Evolutionary conservation across 2,329 filamentous ascomycete species (phyloP).

Genomic region (Aspergillus quadrilineatus): DNA sequence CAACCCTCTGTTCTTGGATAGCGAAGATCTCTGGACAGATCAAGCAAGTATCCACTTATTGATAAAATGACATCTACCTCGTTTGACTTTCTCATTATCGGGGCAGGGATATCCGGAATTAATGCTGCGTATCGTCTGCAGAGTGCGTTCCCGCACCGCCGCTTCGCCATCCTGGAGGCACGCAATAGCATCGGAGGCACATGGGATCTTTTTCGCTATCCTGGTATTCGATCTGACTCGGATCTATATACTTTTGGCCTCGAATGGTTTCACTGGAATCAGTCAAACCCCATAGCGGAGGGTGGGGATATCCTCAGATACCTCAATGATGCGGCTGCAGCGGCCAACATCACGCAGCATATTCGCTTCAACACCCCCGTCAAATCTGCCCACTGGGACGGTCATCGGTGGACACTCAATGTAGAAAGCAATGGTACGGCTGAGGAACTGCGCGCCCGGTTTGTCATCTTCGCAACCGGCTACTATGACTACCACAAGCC

Average conservation of each 20-base stretch:
- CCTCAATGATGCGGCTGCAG: conserved; percentile 42
- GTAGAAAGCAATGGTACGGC: no score
- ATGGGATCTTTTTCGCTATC: conserved; percentile 75
- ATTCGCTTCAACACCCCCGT: conserved; percentile 30
- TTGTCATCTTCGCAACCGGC: conserved; percentile 59
- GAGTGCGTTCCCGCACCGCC: conserved; percentile 52
- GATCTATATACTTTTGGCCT: conserved; percentile 65
- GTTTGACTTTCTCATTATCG: conserved; percentile 51
- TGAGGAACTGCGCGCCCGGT: conserved; percentile 37
- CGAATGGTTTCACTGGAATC: conserved; percentile 65
- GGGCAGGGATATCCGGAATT: conserved; percentile 72
- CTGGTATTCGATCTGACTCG: conserved; percentile 65
- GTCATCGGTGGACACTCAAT: no score
- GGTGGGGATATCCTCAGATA: conserved; percentile 54
- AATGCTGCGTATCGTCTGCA: conserved; percentile 70
- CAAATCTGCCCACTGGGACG: no score
- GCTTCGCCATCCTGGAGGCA: conserved; percentile 66
- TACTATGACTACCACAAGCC: conserved; percentile 70
- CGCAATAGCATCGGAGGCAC: conserved; percentile 68
- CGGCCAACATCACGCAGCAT: no score
- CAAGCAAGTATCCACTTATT: no score
- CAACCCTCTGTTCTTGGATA: no score
- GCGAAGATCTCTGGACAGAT: no score
- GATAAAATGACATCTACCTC: no score
- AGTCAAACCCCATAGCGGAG: conserved; percentile 51